Evolutionary conservation across 495 filamentous ascomycete species (phyloP).

Genomic region (Cladorrhinum samala): DNA sequence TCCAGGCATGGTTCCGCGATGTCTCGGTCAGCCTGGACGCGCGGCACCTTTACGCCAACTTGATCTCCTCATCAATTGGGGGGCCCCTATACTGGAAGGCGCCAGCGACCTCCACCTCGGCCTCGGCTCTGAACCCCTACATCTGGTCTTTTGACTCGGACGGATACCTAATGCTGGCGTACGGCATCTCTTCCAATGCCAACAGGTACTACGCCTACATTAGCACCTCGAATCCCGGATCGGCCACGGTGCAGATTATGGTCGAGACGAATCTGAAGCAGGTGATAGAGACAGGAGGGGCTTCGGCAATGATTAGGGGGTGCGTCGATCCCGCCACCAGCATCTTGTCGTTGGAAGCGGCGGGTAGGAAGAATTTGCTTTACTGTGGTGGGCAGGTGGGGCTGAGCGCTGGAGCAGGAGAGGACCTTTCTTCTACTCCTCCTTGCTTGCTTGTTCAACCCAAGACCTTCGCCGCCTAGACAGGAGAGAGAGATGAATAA

Average conservation of each 20-base stretch:
- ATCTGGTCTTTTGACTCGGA: constrained; percentile 5
- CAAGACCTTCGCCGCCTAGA: no score
- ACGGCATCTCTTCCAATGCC: constrained; percentile 4
- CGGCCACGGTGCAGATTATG: constrained; percentile 5
- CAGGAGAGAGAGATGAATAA: no score
- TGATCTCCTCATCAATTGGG: background rate
- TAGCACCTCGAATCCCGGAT: background rate
- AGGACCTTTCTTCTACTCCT: no score
- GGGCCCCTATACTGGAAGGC: background rate
- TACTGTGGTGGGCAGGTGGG: constrained; percentile 4
- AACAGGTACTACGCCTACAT: constrained; percentile 10
- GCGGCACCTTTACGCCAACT: constrained; percentile 7
- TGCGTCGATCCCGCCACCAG: constrained; percentile 10
- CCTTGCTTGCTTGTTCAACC: no score
- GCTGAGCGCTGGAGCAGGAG: background rate
- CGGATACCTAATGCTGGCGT: constrained; percentile 5
- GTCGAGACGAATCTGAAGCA: background rate
- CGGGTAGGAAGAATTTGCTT: constrained; percentile 4
- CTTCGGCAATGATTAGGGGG: constrained; percentile 2
- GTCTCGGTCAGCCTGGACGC: background rate
- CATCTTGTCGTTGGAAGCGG: constrained; percentile 8
- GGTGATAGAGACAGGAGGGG: background rate
- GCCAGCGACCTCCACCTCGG: background rate
- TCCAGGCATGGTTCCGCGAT: background rate
- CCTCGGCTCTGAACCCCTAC: constrained; percentile 1